A percentile compares a stretch with the other conserved stretches of the same genome.
Conservation (phyloP, 2,329 filamentous ascomycete genomes). For the Ophiocordyceps camponoti-rufipedis region DNA sequence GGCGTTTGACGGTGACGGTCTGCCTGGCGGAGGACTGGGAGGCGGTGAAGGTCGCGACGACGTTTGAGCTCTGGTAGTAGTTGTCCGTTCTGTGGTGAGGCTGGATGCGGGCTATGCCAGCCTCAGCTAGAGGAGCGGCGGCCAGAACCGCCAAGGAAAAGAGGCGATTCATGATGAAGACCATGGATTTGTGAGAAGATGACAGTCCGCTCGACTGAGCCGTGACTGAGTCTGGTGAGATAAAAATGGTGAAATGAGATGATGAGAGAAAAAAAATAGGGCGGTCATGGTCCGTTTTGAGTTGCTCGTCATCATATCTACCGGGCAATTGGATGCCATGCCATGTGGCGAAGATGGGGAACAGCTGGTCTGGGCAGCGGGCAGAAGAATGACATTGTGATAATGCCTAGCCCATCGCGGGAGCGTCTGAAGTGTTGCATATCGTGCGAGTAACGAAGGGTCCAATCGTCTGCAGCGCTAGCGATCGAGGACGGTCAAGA, state of each 20-base stretch:
- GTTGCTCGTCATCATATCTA: background rate
- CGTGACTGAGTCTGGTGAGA: background rate
- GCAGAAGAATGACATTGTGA: too few relatives aligned
- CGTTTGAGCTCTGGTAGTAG: background rate
- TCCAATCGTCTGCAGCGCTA: too few relatives aligned
- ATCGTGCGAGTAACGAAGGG: too few relatives aligned
- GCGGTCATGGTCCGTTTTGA: background rate
- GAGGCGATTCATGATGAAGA: conserved; percentile 8
- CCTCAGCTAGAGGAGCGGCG: conserved; percentile 9
- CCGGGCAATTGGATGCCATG: background rate
- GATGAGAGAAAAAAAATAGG: background rate
- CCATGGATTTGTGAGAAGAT: background rate
- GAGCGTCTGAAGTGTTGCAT: background rate
- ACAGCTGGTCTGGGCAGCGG: too few relatives aligned
- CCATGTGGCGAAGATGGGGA: too few relatives aligned
- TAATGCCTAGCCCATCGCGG: too few relatives aligned
- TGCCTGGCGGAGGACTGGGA: background rate
- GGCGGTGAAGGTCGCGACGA: background rate
- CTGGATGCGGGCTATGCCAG: conserved; percentile 7
- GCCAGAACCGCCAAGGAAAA: conserved; percentile 10
- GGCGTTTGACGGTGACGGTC: background rate
- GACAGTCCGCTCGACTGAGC: background rate
- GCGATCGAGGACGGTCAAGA: too few relatives aligned
- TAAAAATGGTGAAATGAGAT: background rate
- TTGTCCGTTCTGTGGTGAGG: conserved; percentile 2